These are phyloP conservation scores for Coemansia sp. DNA, from an alignment of 192 early-diverging fungal species.

Conservation along the genomic window DNA sequence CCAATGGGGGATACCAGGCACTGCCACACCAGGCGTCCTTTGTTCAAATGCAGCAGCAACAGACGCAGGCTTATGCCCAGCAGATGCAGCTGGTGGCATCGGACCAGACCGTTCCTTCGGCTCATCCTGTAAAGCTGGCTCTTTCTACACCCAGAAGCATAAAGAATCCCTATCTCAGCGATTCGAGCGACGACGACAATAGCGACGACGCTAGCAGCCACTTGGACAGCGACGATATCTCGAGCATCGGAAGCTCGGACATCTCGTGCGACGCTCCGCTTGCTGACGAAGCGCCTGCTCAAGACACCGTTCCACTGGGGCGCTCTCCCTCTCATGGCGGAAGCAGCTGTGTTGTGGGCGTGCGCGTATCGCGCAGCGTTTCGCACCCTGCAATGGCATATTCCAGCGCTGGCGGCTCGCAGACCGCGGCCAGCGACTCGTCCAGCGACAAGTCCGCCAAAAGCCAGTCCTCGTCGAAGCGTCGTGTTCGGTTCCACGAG, in stretches of 20 bases:
- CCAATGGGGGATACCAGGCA: neutral
- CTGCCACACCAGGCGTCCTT: slow-evolving; percentile 3
- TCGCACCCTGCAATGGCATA: slow-evolving; percentile 12
- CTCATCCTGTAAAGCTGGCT: slow-evolving; percentile 47
- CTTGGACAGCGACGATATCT: slow-evolving; percentile 17
- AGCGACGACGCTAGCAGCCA: slow-evolving; percentile 3
- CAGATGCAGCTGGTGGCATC: slow-evolving; percentile 4
- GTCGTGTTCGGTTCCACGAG: slow-evolving; percentile 48
- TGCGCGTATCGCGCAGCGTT: slow-evolving; percentile 3
- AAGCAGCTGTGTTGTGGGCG: neutral
- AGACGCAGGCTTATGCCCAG: slow-evolving; percentile 13
- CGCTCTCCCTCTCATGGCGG: neutral
- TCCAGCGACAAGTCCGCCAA: slow-evolving; percentile 39
- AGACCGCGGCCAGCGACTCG: slow-evolving; percentile 15
- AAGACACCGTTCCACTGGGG: neutral
- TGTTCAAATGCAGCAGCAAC: slow-evolving; percentile 16
- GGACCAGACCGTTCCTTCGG: neutral
- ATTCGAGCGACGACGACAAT: slow-evolving; percentile 27
- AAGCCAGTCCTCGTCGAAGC: slow-evolving; percentile 49
- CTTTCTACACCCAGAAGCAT: slow-evolving; percentile 11
- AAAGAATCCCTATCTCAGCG: slow-evolving; percentile 47
- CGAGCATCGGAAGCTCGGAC: slow-evolving; percentile 29
- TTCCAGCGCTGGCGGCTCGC: neutral
- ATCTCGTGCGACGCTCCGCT: slow-evolving; percentile 14
- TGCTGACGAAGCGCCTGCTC: neutral